Conservation (phyloP, 2,329 filamentous ascomycete species). For the Xylariaceae sp. region DNA sequence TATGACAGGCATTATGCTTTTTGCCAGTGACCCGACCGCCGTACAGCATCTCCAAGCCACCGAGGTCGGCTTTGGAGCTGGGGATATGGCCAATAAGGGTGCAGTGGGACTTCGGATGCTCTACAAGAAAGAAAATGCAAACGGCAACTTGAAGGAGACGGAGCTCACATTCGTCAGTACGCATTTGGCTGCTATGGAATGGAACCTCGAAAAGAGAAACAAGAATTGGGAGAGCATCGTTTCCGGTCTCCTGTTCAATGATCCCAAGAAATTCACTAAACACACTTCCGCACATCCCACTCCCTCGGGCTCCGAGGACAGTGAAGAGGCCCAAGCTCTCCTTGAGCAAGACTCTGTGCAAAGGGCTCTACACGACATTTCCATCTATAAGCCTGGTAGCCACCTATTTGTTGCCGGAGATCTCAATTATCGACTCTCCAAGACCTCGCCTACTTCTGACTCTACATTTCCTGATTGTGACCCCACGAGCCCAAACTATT, state of each 20-base stretch:
- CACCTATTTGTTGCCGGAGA: slow-evolving; percentile 89
- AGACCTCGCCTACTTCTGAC: slow-evolving; percentile 61
- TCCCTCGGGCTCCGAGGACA: slow-evolving; percentile 12
- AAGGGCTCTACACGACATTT: slow-evolving; percentile 55
- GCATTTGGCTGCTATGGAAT: slow-evolving; percentile 88
- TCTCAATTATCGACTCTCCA: slow-evolving; percentile 89
- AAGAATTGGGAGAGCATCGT: slow-evolving; percentile 87
- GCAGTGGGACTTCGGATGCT: slow-evolving; percentile 78
- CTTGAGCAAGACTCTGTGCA: slow-evolving; percentile 32
- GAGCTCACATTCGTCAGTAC: slow-evolving; percentile 85
- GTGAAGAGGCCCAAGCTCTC: slow-evolving; percentile 28
- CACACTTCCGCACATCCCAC: slow-evolving; percentile 14
- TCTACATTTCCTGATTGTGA: slow-evolving; percentile 66
- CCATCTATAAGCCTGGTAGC: slow-evolving; percentile 73
- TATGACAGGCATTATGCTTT: slow-evolving; percentile 88
- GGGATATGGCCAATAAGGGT: slow-evolving; percentile 94
- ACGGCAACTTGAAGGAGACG: slow-evolving; percentile 45
- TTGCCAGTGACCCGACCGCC: slow-evolving; percentile 65
- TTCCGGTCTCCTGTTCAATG: slow-evolving; percentile 74
- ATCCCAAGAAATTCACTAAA: slow-evolving; percentile 45
- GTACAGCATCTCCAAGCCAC: slow-evolving; percentile 73
- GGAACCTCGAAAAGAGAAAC: slow-evolving; percentile 74
- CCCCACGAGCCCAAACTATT: slow-evolving; percentile 62
- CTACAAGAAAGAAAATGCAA: slow-evolving; percentile 49
- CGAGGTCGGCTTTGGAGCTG: slow-evolving; percentile 80